Base-by-base conservation (phyloP, 139 green algal genomes). In the Prasinococcaceae sp. region DNA sequence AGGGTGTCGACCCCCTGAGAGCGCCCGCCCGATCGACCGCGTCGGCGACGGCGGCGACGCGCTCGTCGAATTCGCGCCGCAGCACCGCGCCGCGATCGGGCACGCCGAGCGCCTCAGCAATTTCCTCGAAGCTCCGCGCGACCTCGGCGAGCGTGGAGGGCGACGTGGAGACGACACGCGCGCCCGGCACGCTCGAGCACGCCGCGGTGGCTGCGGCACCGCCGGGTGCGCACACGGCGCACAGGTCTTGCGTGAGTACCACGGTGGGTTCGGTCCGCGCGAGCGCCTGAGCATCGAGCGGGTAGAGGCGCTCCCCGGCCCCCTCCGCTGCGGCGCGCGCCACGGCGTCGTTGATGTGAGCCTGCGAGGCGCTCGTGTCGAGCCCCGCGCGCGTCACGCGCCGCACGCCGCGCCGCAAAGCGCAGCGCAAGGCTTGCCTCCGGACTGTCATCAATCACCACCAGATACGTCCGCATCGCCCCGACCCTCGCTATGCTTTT, bases 191-290 rank as follows among this genome's bases (percentile, higher is more conserved):
- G 6, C 12, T 8, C 44, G 44, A 32, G 16, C 16, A n/a, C n/a
- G 12, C 44, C 5, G 24, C 16, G n/a, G 10, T 47, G 14, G 47
- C 1, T 22, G 46, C 32, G 10, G 25, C 50, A 22, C 23, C 22
- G 14, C 5, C 22, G 12, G 30, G 12, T 20, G 30, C 50, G 32
- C 50, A 58, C 9, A 58, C 50, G 33, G 17, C 35, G 19, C 50
- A 58, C 50, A 58, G 32, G 14, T 8, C n/a, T 32, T 58, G 50
- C 17, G 50, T 58, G 32, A 58, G 32, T 4, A 58, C 35, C 20
- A 47, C 20, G n/a, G 50, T 58, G 6, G 50, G 50, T 35, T 20
- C 27, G 6, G 20, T 6, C 3, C 27, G 19, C 19, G n/a, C 30
- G 30, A 58, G 5, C 6, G 24, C 4, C 5, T 6, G 30, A 23